Evolutionary conservation across 2,329 filamentous ascomycete genomes (phyloP), one percentile per base, ranked within the genome.

Genomic region (Sarocladium brachiariae): DNA sequence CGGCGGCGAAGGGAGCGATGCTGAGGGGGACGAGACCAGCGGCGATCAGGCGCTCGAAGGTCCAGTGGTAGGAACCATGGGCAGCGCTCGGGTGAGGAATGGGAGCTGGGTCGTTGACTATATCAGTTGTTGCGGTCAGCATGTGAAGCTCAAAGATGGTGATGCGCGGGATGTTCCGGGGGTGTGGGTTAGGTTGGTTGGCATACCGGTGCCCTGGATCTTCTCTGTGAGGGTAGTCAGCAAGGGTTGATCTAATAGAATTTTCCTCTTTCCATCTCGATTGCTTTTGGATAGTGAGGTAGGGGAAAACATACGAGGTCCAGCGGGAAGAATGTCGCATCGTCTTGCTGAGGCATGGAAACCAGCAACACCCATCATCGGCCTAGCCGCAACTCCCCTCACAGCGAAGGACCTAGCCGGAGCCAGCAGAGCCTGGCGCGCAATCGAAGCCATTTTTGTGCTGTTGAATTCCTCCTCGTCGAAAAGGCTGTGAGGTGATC

Each of bases 51-150:
- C 89, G 90, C 78, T 99, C 93, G 64, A 96, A 96, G 54, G 87
- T 88, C 93, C 93, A 99, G 80, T 99, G 93, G 77, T 97, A 99
- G 70, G 87, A 95, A 61, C 93, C 93, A 73, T 99, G 89, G 51
- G 83, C 75, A 37, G 92, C 83, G 59, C 79, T 81, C 50, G 88
- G 72, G 19, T 80, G 66, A 41, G 90, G 91, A 21, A 96, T 70
- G 34, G 81, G 81, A 27, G 81, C 87, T 51, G 93, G 81, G 64
- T 97, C 91, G 73, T 99, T 99, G 65, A 91, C 89, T 86, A 63
- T 18, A 24, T 8, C 14, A 3, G 23, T 25, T 9, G 30, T 14
- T 31, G 34, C 38, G 27, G 24, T 39, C 18, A 45, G 21, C 30
- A 51, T 56, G 24, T 55, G 51, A 50, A 34, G 24, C 57, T 57